Evolutionary conservation across 352 stramenopile genomes (phyloP), one percentile per base, ranked within the genome.

Genomic region (Blastocystis sp.): DNA sequence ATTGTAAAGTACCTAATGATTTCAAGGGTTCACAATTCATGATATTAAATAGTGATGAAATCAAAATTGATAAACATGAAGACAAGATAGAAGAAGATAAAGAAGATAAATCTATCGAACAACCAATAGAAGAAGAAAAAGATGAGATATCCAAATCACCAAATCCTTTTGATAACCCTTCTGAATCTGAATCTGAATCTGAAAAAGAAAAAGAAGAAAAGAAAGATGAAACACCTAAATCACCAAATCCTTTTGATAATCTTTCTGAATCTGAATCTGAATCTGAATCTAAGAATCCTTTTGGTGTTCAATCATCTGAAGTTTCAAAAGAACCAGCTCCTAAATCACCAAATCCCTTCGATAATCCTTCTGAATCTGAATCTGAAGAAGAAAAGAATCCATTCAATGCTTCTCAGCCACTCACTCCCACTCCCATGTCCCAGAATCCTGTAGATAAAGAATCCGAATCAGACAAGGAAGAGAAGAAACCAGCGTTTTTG

Each of bases 51-150:
- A 65, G 43, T 50, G 45, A 85, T 30, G 37, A 65, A 41, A 66
- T 66, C 73, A 43, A 24, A 13, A 63, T 45, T 47, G 47, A 55
- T 34, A 85, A 81, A 50, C n/a, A 13, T 8, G 45, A 81, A 63
- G 70, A 85, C 43, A 30, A 62, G 11, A 66, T 69, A 53, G 53
- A 65, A 64, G 73, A 85, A 68, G 47, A n/a, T 20, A 85, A 85
- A 53, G 20, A 37, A 24, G 65, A 37, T 50, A 56, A 56, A 56
- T 9, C 9, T 20, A 18, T 20, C 9, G 50, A 9, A 56, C 9
- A 26, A 18, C 47, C 18, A 34, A 24, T 41, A 55, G 68, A 81
- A 47, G 54, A 81, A 63, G 70, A 62, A 1, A 68, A 85, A 53
- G 53, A 85, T 47, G 73, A 85, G n/a, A 37, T 16, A 1, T 3